Evolutionary conservation across 1,284 basidiomycete species (phyloP).

Genomic region (Marasmius oreades): DNA sequence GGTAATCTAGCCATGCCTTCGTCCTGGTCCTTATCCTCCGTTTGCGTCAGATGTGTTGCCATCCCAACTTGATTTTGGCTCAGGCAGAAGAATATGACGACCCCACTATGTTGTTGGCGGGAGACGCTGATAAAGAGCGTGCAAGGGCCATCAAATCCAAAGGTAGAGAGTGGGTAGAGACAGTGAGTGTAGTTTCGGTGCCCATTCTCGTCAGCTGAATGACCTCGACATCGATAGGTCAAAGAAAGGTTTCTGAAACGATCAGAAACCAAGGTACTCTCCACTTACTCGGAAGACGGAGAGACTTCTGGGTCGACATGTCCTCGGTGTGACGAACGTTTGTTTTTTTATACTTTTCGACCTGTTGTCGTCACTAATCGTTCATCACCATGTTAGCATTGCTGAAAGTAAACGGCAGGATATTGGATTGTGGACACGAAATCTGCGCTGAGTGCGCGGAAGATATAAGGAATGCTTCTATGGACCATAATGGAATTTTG

Average conservation of each 20-base stretch:
- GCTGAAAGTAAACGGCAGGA: conserved; percentile 42
- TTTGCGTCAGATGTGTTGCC: conserved; percentile 64
- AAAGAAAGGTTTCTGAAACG: conserved; percentile 46
- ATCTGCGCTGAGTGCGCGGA: conserved; percentile 57
- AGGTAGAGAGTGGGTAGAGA: conserved; percentile 48
- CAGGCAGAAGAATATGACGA: conserved; percentile 45
- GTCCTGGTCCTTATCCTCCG: conserved; percentile 62
- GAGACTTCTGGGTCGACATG: conserved; percentile 32
- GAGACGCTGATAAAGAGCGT: conserved; percentile 50
- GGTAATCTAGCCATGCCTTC: conserved; percentile 37
- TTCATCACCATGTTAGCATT: conserved; percentile 32
- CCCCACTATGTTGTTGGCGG: conserved; percentile 43
- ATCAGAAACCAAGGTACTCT: conserved; percentile 36
- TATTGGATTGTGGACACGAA: conserved; percentile 59
- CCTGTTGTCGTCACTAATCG: no score
- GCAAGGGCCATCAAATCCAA: conserved; percentile 53
- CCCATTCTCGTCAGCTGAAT: background rate
- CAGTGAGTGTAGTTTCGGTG: conserved; percentile 29
- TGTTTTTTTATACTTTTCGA: conserved; percentile 13
- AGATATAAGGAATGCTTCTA: conserved; percentile 44
- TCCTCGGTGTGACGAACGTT: conserved; percentile 54
- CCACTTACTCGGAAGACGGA: conserved; percentile 38
- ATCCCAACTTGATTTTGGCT: conserved; percentile 57
- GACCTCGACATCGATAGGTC: conserved; percentile 24
- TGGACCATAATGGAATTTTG: conserved; percentile 57